These are phyloP conservation scores for Talaromyces pinophilus DNA, from an alignment of 2,329 filamentous ascomycete genomes.

Conservation along the genomic window DNA sequence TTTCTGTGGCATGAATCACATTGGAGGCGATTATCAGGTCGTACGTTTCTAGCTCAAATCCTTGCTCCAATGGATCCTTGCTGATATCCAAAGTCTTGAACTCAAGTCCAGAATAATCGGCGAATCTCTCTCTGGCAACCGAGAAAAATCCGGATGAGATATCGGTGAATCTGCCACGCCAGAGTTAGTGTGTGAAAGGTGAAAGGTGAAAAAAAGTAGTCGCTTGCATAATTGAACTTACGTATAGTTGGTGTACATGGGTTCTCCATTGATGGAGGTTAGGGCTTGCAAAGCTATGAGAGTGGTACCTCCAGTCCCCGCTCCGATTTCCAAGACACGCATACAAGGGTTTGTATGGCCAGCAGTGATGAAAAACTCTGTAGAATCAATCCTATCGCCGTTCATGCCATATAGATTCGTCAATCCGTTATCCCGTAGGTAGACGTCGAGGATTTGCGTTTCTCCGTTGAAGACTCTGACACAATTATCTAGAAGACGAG, in stretches of 20 bases:
- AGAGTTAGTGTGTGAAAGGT: not conserved
- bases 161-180: conserved; percentile 24
- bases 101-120: conserved; percentile 25
- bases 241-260: conserved; percentile 17
- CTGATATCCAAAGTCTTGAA: conserved; percentile 28
- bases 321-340: conserved; percentile 27
- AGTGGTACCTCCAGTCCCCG: conserved; percentile 27
- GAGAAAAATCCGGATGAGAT: conserved; percentile 26
- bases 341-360: conserved; percentile 23
- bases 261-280: not conserved
- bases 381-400: not conserved
- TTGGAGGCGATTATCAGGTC: conserved; percentile 31
- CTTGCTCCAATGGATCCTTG: conserved; percentile 27
- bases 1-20: conserved; percentile 30
- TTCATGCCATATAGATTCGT: not conserved
- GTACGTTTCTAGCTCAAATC: conserved; percentile 27
- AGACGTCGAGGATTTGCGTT: not conserved
- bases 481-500: not conserved
- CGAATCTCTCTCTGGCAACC: conserved; percentile 34
- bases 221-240: not conserved
- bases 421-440: not conserved
- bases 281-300: not conserved
- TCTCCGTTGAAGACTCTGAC: not conserved
- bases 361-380: not conserved
- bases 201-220: not conserved